Evolutionary conservation across 192 early-diverging fungal species (phyloP).

Genomic region (Gryganskiella cystojenkinii): DNA sequence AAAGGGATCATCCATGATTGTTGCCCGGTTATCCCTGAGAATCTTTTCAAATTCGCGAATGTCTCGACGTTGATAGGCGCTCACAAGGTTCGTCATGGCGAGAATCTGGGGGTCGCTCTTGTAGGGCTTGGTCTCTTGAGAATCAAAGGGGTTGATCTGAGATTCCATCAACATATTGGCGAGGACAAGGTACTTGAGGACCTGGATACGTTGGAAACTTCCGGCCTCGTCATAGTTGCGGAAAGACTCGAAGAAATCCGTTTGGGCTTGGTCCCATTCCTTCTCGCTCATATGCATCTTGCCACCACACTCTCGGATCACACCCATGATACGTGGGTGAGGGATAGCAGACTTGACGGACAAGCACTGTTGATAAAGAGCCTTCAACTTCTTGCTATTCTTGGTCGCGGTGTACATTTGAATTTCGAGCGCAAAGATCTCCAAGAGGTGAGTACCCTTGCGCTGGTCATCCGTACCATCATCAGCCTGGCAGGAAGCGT

Average conservation of each 20-base stretch:
- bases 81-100: constrained; percentile 93
- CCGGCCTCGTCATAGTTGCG: constrained; percentile 99
- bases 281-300: constrained; percentile 98
- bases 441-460: constrained; percentile 93
- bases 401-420: constrained; percentile 94
- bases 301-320: constrained; percentile 96
- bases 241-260: constrained; percentile 97
- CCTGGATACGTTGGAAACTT: constrained; percentile 89
- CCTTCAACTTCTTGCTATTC: constrained; percentile 90
- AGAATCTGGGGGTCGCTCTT: constrained; percentile 92
- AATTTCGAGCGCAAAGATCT: constrained; percentile 95
- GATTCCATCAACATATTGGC: constrained; percentile 98
- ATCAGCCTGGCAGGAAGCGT: constrained; percentile 79
- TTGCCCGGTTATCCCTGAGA: constrained; percentile 70
- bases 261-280: constrained; percentile 92
- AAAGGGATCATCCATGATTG: constrained; percentile 92
- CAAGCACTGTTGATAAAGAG: constrained; percentile 88
- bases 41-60: constrained; percentile 92
- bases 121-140: constrained; percentile 97
- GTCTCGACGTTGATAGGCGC: constrained; percentile 90
- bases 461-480: constrained; percentile 88
- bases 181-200: constrained; percentile 94
- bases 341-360: constrained; percentile 94
- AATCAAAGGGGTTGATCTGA: constrained; percentile 96
- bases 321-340: constrained; percentile 96